These are phyloP conservation scores for Isatis tinctoria DNA, from an alignment of 345 rosid genomes.

Conservation along the genomic window DNA sequence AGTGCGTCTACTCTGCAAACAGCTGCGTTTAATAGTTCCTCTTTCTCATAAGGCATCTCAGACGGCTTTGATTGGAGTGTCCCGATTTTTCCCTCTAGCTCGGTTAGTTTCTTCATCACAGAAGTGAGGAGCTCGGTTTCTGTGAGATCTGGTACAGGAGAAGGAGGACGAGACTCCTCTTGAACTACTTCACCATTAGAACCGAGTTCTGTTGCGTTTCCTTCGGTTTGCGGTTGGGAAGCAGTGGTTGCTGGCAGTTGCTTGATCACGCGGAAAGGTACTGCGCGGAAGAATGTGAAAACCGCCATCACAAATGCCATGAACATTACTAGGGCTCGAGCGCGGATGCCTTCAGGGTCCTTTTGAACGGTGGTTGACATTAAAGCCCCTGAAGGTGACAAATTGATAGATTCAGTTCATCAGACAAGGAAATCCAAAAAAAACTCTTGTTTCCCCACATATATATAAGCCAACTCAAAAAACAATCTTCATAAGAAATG, in stretches of 20 bases:
- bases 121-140: conserved; percentile 61
- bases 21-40: conserved; percentile 91
- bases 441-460: not conserved
- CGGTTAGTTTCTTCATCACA: conserved; percentile 78
- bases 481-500: not conserved
- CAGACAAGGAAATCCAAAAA: not conserved
- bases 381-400: conserved; percentile 16
- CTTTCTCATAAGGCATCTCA: conserved; percentile 97
- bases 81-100: conserved; percentile 82
- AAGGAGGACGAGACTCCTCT: conserved; percentile 53
- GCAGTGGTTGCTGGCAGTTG: conserved; percentile 38
- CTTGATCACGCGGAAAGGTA: conserved; percentile 40
- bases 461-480: not conserved
- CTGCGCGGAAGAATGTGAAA: conserved; percentile 45
- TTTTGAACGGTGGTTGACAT: conserved; percentile 19
- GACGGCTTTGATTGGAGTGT: conserved; percentile 81
- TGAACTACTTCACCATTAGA: conserved; percentile 6
- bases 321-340: conserved; percentile 38
- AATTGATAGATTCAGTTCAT: not conserved
- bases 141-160: conserved; percentile 54
- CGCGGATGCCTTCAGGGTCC: conserved; percentile 50
- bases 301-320: conserved; percentile 62
- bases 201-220: conserved; percentile 33
- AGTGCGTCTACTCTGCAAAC: conserved; percentile 97
- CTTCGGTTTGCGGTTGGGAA: conserved; percentile 27